These are phyloP conservation scores for Cokeromyces recurvatus DNA, from an alignment of 371 early-diverging fungal species.

Conservation along the genomic window DNA sequence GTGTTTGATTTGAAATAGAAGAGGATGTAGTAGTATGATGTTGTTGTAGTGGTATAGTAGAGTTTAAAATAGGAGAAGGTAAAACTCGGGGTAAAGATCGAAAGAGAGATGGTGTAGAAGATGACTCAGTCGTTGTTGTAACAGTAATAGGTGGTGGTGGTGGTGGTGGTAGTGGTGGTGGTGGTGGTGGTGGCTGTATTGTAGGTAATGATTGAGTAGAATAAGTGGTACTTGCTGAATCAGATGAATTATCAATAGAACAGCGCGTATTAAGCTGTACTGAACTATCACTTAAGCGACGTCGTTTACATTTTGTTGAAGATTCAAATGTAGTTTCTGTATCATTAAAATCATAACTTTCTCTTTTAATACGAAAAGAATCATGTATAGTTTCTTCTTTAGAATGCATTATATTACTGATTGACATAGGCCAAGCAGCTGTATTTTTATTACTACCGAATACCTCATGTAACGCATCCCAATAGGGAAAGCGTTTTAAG, in stretches of 20 bases:
- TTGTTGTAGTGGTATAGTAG: constrained; percentile 3
- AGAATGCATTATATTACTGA: constrained; percentile 37
- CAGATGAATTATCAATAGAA: constrained; percentile 11
- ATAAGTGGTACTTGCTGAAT: constrained; percentile 12
- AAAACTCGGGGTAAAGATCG: constrained; percentile 24
- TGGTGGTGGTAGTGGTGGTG: background rate
- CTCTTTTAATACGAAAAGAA: constrained; percentile 1
- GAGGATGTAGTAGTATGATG: constrained; percentile 1
- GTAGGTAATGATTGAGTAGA: constrained; percentile 17
- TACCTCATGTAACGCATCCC: constrained; percentile 38
- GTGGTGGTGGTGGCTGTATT: no score
- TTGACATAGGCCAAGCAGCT: constrained; percentile 39
- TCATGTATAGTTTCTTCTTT: constrained; percentile 15
- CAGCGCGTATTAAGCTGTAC: constrained; percentile 6
- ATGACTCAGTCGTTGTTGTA: background rate
- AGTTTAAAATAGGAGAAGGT: constrained; percentile 7
- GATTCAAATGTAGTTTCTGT: background rate
- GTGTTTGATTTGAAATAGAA: no score
- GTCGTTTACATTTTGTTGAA: no score
- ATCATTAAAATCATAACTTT: constrained; percentile 25
- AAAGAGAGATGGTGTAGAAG: constrained; percentile 16
- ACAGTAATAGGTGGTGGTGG: background rate
- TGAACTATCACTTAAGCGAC: no score
- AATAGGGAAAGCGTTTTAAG: constrained; percentile 43
- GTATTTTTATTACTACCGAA: constrained; percentile 19